These are phyloP conservation scores for Phytopythium oedochilum DNA, from an alignment of 352 stramenopile genomes.

Conservation along the genomic window DNA sequence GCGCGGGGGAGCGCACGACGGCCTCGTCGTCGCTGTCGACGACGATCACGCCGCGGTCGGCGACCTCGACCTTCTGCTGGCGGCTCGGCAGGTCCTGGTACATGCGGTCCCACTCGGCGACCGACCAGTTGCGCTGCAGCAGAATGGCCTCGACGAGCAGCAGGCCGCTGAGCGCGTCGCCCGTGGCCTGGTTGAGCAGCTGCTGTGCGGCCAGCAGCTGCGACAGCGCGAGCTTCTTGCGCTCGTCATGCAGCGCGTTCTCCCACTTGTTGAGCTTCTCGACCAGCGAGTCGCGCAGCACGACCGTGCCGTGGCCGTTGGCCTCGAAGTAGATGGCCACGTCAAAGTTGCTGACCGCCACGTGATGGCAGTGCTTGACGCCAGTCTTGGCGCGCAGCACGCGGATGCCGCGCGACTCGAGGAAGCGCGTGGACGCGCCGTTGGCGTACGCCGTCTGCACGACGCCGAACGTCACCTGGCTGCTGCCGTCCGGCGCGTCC, in stretches of 20 bases:
- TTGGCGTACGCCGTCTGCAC: conserved; percentile 99
- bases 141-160: conserved; percentile 96
- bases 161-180: conserved; percentile 96
- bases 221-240: conserved; percentile 77
- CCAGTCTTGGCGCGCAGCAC: conserved; percentile 95
- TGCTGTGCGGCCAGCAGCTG: conserved; percentile 85
- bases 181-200: conserved; percentile 96
- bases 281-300: conserved; percentile 91
- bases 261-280: conserved; percentile 82
- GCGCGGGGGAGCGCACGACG: conserved; percentile 49
- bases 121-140: conserved; percentile 83
- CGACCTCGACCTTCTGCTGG: conserved; percentile 84
- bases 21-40: conserved; percentile 67
- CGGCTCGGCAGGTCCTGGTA: conserved; percentile 95
- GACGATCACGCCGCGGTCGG: conserved; percentile 59
- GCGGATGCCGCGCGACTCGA: conserved; percentile 60
- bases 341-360: conserved; percentile 94
- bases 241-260: conserved; percentile 62
- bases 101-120: conserved; percentile 91
- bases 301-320: conserved; percentile 98
- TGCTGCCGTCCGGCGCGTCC: conserved; percentile 23
- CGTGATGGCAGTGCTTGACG: conserved; percentile 96
- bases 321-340: conserved; percentile 99
- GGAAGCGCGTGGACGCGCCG: conserved; percentile 91
- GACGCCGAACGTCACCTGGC: conserved; percentile 88